Evolutionary conservation across 192 early-diverging fungal genomes (phyloP), one percentile per base, ranked within the genome.

Genomic region (Umbelopsis ramanniana): DNA sequence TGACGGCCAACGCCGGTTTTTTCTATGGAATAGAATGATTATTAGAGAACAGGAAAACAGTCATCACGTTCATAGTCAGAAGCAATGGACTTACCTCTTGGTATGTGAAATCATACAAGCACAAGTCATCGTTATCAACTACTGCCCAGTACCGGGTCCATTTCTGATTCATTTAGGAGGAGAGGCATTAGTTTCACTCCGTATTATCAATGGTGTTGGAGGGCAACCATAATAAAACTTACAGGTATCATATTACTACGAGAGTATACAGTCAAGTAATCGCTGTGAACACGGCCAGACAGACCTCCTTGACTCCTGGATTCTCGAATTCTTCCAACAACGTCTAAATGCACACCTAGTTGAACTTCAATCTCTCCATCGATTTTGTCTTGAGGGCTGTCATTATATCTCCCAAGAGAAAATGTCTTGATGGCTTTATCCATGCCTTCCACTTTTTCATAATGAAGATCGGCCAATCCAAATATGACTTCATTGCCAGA

Each of bases 91-190:
- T n/a, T 23, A 68, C 67, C 21, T 68, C 67, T 26, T 68, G 40
- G 46, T 68, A 68, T 24, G 40, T 48, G 22, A 68, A 68, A 9
- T 68, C 67, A 14, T 68, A 68, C 2, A 68, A 43, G 6, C 19
- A 46, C 45, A 68, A 48, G n/a, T 68, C 46, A 29, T 47, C 67
- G 26, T 46, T 48, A 24, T 68, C 67, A 7, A 68, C 43, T 3
- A 68, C 67, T 6, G 67, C 67, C 67, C 67, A 68, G 35, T 47
- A 68, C 6, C 67, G 67, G 10, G 23, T 68, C 67, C 67, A 68
- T 46, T 48, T 68, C 67, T 68, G 15, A 22, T 38, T 29, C 19
- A 67, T 46, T 15, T 23, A 38, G 35, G 14, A 38, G 0, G 21
- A 43, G 6, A 6, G 6, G 6, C 6, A 43, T 43, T 43, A 43